Percentiles rank a stretch among this genome's conserved stretches.
These are phyloP conservation scores for Oryza glaberrima DNA, from an alignment of 176 grass and related monocot genomes.

Conservation along the genomic window DNA sequence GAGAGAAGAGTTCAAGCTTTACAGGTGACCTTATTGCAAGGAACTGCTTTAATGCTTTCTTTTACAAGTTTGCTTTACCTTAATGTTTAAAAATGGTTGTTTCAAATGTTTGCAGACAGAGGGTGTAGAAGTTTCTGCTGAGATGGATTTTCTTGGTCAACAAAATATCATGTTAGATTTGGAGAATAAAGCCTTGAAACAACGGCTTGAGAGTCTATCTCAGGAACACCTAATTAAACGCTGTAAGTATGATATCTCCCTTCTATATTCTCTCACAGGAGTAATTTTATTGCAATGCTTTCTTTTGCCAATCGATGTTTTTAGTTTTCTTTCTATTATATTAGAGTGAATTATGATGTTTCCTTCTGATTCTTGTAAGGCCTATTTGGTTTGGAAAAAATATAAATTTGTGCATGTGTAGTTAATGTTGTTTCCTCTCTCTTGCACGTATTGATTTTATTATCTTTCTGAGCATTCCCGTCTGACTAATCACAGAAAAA, in stretches of 20 bases:
- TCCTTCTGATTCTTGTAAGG: not conserved
- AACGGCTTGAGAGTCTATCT: slow-evolving; percentile 77
- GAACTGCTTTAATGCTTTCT: not conserved
- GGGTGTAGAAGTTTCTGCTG: slow-evolving; percentile 73
- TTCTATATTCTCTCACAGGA: slow-evolving; percentile 7
- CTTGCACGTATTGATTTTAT: not conserved
- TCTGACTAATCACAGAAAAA: not conserved
- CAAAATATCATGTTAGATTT: slow-evolving; percentile 91
- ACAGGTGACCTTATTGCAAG: slow-evolving; percentile 51
- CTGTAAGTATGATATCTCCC: slow-evolving; percentile 45
- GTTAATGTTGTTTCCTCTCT: not conserved
- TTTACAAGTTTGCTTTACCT: not conserved
- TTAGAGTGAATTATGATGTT: not conserved
- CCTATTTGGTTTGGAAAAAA: not conserved
- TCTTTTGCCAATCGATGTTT: not conserved
- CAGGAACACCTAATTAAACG: slow-evolving; percentile 89
- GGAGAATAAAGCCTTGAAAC: slow-evolving; percentile 92
- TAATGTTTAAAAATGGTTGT: not conserved
- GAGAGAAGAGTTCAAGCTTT: slow-evolving; percentile 88
- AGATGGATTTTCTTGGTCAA: slow-evolving; percentile 85
- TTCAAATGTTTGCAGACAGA: slow-evolving; percentile 51
- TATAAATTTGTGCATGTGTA: not conserved
- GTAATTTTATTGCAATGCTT: not conserved
- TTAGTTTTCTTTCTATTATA: slow-evolving; percentile 3
- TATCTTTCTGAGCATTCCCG: not conserved